These are phyloP conservation scores for Candida sanyaensis DNA, from an alignment of 1,139 yeast species.

Conservation along the genomic window DNA sequence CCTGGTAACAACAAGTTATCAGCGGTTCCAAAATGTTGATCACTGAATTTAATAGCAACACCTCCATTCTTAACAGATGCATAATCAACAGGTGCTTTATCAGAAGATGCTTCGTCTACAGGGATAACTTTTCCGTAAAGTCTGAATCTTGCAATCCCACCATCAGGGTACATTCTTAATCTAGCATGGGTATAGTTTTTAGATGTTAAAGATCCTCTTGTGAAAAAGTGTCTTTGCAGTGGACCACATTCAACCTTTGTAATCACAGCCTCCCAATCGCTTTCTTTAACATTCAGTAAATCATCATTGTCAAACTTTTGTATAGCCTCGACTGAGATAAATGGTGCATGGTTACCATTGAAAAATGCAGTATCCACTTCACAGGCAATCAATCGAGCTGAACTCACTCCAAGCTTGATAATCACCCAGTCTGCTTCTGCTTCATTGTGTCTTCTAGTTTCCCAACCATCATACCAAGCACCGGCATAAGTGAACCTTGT, in stretches of 20 bases:
- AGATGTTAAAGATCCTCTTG: conserved; percentile 54
- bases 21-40: conserved; percentile 92
- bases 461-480: conserved; percentile 99
- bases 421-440: conserved; percentile 86
- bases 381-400: conserved; percentile 76
- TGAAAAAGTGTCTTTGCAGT: conserved; percentile 78
- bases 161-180: conserved; percentile 93
- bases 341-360: conserved; percentile 94
- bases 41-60: conserved; percentile 77
- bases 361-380: conserved; percentile 93
- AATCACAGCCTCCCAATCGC: conserved; percentile 68
- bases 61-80: conserved; percentile 90
- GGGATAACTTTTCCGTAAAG: conserved; percentile 82
- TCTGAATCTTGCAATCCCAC: conserved; percentile 94
- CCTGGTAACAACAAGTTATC: conserved; percentile 90
- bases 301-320: conserved; percentile 30
- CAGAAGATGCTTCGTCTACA: conserved; percentile 28
- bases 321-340: conserved; percentile 80
- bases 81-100: conserved; percentile 52
- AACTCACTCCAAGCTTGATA: conserved; percentile 78
- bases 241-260: conserved; percentile 84
- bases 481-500: conserved; percentile 81
- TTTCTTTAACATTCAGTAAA: conserved; percentile 9
- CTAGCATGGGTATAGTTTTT: conserved; percentile 75
- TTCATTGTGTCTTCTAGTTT: conserved; percentile 88